Percentiles rank a stretch among this genome's conserved stretches.
Evolutionary conservation across 2,329 filamentous ascomycete genomes (phyloP).

Genomic region (Aspergillus vadensis): DNA sequence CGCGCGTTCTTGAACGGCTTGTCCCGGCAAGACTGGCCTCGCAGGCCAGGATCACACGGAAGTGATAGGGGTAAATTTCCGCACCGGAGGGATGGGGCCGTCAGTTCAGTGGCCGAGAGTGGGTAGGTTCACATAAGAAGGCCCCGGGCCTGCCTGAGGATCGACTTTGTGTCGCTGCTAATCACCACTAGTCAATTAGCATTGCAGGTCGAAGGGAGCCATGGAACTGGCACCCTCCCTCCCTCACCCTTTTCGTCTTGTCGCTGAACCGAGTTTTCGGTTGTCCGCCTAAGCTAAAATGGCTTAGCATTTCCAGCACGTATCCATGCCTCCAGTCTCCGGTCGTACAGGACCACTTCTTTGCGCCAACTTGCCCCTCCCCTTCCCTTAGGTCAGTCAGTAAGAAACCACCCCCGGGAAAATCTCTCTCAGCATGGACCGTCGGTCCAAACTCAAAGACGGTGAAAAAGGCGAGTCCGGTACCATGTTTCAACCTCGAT

Average conservation of each 20-base stretch:
- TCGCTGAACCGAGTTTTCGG: slow-evolving; percentile 20
- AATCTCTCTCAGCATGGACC: slow-evolving; percentile 1
- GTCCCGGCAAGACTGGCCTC: not conserved
- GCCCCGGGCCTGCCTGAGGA: slow-evolving; percentile 12
- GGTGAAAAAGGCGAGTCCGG: not conserved
- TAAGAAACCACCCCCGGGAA: slow-evolving; percentile 6
- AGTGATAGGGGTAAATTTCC: not conserved
- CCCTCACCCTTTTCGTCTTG: slow-evolving; percentile 21
- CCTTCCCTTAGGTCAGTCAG: slow-evolving; percentile 1
- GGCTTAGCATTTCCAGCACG: slow-evolving; percentile 18
- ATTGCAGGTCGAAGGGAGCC: slow-evolving; percentile 17
- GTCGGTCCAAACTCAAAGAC: not conserved
- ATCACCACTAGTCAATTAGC: slow-evolving; percentile 20
- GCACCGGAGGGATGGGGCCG: not conserved
- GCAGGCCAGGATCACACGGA: not conserved
- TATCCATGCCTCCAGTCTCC: slow-evolving; percentile 13
- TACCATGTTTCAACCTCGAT: slow-evolving; percentile 1
- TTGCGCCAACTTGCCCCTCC: slow-evolving; percentile 13
- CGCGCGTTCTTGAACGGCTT: not conserved
- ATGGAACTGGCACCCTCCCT: slow-evolving; percentile 16
- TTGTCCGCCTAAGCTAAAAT: slow-evolving; percentile 12
- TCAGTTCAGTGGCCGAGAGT: not conserved
- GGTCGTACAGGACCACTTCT: slow-evolving; percentile 15
- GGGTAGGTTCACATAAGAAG: slow-evolving; percentile 15
- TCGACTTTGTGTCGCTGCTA: slow-evolving; percentile 21